Evolutionary conservation across 2,329 filamentous ascomycete genomes (phyloP), one percentile per base, ranked within the genome.

Genomic region (Scedosporium boydii): DNA sequence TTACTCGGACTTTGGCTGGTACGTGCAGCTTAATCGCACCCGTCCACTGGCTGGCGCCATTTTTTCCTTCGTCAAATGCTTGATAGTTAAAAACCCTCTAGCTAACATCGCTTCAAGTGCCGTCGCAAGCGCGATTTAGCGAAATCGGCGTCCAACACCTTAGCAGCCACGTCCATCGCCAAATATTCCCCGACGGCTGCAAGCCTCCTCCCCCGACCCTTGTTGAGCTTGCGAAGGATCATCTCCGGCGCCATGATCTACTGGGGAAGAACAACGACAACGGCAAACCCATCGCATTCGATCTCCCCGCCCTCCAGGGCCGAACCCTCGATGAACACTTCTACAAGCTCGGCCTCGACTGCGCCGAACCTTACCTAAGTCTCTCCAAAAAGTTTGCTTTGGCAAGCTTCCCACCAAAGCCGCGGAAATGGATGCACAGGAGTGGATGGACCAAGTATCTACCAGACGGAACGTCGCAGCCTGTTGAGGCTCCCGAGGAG

Each of bases 401-500:
- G 65, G 80, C 81, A 71, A 73, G 84, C 76, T 73, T 88, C 75
- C 75, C 86, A 3, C 77, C 77, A 3, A 83, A 81, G 65, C 86
- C 86, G 41, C 77, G 83, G 46, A 83, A 87, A 80, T 99, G 95
- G 95, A 76, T 87, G 29, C 83, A 77, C 46, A 82, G 79, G 67
- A 96, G 91, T 71, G 96, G 95, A 1, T 99, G 95, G 95, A 98
- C 93, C 0, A 97, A 92, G 74, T 99, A 99, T 75, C 81, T 88
- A 66, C 72, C 78, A 2, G 88, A 96, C 72, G 92, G 91, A 23
- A 80, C 77, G 12, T 82, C 81, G 16, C 89, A 95, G 71, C 73
- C 80, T 3, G 85, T 96, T 4, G 86, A 88, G 65, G 85, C 86
- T 9, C 95, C 96, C 0, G 81, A 93, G 64, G 93, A 95, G 71